Base-by-base conservation (phyloP, 257 asterid genomes). In the Penstemon newberryi region DNA sequence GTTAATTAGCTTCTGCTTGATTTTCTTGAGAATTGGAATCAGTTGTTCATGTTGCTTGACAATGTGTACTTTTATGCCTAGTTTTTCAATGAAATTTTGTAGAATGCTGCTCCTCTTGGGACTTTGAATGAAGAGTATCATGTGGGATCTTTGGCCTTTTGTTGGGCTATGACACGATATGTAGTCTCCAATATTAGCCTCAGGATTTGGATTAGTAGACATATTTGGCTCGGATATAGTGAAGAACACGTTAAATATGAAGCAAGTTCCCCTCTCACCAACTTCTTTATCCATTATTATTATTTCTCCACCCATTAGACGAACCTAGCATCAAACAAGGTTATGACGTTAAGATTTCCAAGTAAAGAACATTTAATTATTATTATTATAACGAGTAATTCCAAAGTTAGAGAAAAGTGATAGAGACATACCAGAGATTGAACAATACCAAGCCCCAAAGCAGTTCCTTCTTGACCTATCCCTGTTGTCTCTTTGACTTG, bases 401-500 rank as follows among this genome's bases (percentile, higher is more conserved):
- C 2, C 33, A 2, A 25, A 1, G 33, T 25, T 1, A 46, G 9
- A 46, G 40, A 41, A 60, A 60, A 60, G 33, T 18, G 12, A 43
- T 11, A 42, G 7, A 13, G 43, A 45, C 78, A 4, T 77, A 89
- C 98, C 90, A 92, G 63, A 11, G 92, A 87, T 46, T 86, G 96
- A 36, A 86, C 90, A 66, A 92, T 92, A 59, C 92, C 91, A 6
- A 92, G 92, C 38, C 96, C 96, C 40, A 92, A 69, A 49, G 96
- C 96, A 53, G 92, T 84, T 57, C 96, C 96, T 83, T 78, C 80
- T 44, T 82, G 79, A 39, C 81, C 86, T 7, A 36, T 25, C 33
- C 33, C 8, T 8, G 80, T 80, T 1, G 77, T 77, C 61, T 85
- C 97, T 52, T 78, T 86, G 36, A 89, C 92, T 73, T 87, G 98